Base-by-base conservation (phyloP, 495 filamentous ascomycete species). In the Podospora bellae-mahoneyi region DNA sequence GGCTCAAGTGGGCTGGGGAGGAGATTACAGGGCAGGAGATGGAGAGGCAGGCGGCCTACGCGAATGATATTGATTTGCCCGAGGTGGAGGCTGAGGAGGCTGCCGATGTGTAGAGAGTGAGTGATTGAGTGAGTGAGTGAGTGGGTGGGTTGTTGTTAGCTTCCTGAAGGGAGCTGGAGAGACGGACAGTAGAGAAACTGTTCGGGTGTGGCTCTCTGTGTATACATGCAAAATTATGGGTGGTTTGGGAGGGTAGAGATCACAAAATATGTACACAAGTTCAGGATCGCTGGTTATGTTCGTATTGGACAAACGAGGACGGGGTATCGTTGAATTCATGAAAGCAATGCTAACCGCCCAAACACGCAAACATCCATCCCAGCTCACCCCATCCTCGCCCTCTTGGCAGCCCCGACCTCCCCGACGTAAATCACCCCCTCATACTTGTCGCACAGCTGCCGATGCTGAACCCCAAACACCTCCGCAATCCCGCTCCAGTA, bases 1-100 rank as follows among this genome's bases (percentile, higher is more conserved):
- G 94, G 95, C 91, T 91, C 84, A 78, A 71, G 54, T 96, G 92
- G 91, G 95, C 95, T 23, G 77, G 76, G 62, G 78, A 79, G 64
- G 75, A 83, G 70, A 78, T 81, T 64, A 58, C 72, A 6, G 74
- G 76, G 64, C 76, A 84, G 71, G 76, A 78, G 63, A 74, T 80
- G 62, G 80, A 81, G 56, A 78, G 79, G 61, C 76, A 76, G 64
- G 81, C 85, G 68, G 85, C 86, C 2, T 83, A 84, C 60, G 56
- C 67, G n/a, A 68, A 66, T 53, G 61, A 74, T 6, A 64, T 68
- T 9, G 74, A 74, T 64, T 61, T 39, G 6, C 30, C 69, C 18
- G 74, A 66, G 61, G 72, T 55, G 44, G 57, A 39, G 48, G 57
- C 48, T 32, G 59, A 34, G 3, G 60, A 10, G 20, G 72, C 66